These are phyloP conservation scores for Durusdinium trenchii DNA, from an alignment of 73 alveolate species.

Conservation along the genomic window DNA sequence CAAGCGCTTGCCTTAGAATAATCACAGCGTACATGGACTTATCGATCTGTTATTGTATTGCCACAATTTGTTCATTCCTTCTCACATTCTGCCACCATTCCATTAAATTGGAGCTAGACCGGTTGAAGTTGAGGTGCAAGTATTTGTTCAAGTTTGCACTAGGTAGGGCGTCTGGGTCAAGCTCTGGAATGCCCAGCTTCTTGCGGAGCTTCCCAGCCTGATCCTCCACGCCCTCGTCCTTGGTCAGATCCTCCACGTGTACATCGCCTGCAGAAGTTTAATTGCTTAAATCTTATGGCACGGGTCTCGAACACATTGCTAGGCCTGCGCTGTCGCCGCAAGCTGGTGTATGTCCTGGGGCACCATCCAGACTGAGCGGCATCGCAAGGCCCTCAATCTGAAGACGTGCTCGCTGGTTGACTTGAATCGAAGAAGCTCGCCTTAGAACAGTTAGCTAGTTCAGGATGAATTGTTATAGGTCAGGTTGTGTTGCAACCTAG, in stretches of 20 bases:
- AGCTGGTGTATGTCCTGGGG: background rate
- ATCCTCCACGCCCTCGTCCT: background rate
- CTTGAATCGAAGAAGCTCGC: background rate
- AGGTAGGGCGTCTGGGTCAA: slow-evolving; percentile 14
- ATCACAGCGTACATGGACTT: background rate
- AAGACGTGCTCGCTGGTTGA: background rate
- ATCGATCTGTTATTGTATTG: background rate
- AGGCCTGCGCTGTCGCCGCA: background rate
- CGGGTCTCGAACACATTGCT: background rate
- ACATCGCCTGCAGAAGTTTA: background rate
- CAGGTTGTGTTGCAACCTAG: background rate
- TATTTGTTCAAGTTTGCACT: background rate
- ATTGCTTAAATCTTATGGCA: background rate
- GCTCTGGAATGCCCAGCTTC: slow-evolving; percentile 1
- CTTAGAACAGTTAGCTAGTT: background rate
- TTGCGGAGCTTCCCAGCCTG: background rate
- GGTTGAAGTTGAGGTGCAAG: background rate
- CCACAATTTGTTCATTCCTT: background rate
- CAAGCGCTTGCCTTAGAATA: background rate
- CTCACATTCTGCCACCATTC: background rate
- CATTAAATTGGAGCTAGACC: background rate
- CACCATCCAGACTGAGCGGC: background rate
- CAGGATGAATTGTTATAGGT: background rate
- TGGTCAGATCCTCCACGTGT: background rate
- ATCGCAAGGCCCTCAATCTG: background rate